phyloP scores from a whole-genome alignment of 495 filamentous ascomycete species.

The Penicillium crystallinum region DNA sequence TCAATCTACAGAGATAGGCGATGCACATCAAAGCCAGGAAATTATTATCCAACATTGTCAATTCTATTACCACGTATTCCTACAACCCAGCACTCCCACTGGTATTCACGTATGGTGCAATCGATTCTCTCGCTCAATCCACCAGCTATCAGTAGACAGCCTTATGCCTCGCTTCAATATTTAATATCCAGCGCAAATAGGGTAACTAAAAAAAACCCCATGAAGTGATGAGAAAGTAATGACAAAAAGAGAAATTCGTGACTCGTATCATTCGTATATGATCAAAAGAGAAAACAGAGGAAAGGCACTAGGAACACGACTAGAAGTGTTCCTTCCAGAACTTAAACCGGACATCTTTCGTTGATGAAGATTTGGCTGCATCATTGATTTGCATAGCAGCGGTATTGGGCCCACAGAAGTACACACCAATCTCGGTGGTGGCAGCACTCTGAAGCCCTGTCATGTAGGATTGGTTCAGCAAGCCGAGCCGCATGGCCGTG shows the following conservation, averaged over 20 bases:
- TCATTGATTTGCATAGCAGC: slow-evolving; percentile 79
- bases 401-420: slow-evolving; percentile 89
- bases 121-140: background rate
- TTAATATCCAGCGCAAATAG: background rate
- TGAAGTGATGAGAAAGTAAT: background rate
- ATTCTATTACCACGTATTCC: slow-evolving; percentile 2
- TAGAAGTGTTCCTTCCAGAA: slow-evolving; percentile 98
- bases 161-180: background rate
- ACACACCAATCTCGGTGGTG: slow-evolving; percentile 87
- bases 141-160: background rate
- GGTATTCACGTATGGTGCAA: background rate
- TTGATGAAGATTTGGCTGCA: slow-evolving; percentile 66
- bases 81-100: background rate
- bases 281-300: background rate
- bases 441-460: slow-evolving; percentile 63
- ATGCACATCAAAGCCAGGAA: background rate
- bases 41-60: background rate
- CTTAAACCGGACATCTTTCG: slow-evolving; percentile 78
- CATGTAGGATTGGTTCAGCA: slow-evolving; percentile 80
- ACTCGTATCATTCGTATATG: slow-evolving; percentile 20
- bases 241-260: slow-evolving; percentile 13
- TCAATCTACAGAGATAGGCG: background rate
- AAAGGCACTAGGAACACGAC: background rate
- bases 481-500: slow-evolving; percentile 78
- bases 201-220: background rate